Conservation (phyloP, 2,329 filamentous ascomycete species). For the Dactylellina drechsleri region DNA sequence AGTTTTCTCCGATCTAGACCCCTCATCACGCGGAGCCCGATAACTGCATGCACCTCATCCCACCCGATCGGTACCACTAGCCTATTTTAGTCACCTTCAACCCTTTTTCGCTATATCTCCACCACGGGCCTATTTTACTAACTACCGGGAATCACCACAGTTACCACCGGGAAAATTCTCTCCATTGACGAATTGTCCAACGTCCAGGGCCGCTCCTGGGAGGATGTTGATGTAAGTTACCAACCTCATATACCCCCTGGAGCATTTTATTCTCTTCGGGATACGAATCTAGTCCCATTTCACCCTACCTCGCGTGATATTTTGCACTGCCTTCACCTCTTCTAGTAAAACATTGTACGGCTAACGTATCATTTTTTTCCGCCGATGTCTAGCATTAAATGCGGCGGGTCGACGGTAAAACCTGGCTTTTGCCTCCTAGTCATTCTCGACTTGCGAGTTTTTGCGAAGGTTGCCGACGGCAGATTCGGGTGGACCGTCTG, state of each 20-base stretch:
- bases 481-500: slow-evolving; percentile 9
- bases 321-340: neutral
- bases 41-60: slow-evolving; percentile 8
- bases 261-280: slow-evolving; percentile 18
- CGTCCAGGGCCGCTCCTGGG: slow-evolving; percentile 91
- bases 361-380: slow-evolving; percentile 14
- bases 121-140: slow-evolving; percentile 45
- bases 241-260: slow-evolving; percentile 17
- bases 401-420: neutral
- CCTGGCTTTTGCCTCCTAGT: neutral
- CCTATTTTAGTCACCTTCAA: slow-evolving; percentile 12
- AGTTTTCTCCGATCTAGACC: slow-evolving; percentile 60
- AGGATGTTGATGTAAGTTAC: slow-evolving; percentile 64
- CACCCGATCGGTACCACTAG: slow-evolving; percentile 34
- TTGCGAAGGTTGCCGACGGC: neutral
- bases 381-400: slow-evolving; percentile 44
- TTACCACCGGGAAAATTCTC: slow-evolving; percentile 90
- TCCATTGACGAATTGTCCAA: slow-evolving; percentile 84
- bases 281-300: slow-evolving; percentile 14
- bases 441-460: slow-evolving; percentile 8
- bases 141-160: slow-evolving; percentile 60
- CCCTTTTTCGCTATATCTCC: slow-evolving; percentile 10
- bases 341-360: slow-evolving; percentile 7
- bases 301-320: slow-evolving; percentile 15
- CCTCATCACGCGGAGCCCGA: slow-evolving; percentile 1